Evolutionary conservation across 2,329 filamentous ascomycete genomes (phyloP).

Genomic region (Leptodontidium sp.): DNA sequence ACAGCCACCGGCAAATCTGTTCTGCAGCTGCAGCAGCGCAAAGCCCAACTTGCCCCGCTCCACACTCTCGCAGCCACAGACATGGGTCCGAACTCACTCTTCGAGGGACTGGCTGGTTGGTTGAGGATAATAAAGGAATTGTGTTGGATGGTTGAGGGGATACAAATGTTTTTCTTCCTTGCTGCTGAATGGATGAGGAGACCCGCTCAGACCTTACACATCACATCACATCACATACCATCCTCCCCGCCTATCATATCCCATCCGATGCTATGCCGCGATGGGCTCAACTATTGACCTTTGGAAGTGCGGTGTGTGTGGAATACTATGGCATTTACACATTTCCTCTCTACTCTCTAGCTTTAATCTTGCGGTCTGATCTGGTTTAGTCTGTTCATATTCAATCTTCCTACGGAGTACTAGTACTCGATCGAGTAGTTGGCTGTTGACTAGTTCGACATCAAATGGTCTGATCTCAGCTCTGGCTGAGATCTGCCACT

Average conservation of each 20-base stretch:
- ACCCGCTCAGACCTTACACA: conserved; percentile 1
- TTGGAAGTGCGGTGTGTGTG: not conserved
- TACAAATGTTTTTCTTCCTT: not conserved
- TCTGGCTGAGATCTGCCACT: too few relatives aligned
- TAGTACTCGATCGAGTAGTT: too few relatives aligned
- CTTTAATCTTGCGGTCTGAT: not conserved
- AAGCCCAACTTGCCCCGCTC: not conserved
- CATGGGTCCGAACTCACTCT: not conserved
- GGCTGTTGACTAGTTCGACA: too few relatives aligned
- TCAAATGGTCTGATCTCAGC: too few relatives aligned
- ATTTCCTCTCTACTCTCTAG: too few relatives aligned
- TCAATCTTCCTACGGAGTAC: too few relatives aligned
- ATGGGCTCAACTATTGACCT: not conserved
- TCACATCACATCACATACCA: not conserved
- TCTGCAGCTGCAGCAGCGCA: not conserved
- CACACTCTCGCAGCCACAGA: too few relatives aligned
- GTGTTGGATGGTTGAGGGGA: not conserved
- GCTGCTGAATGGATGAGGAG: too few relatives aligned
- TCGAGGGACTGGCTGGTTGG: too few relatives aligned
- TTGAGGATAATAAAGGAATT: not conserved
- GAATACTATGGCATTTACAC: too few relatives aligned
- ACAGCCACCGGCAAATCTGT: too few relatives aligned
- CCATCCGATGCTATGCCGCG: not conserved
- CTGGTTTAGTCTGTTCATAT: not conserved
- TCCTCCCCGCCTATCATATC: not conserved